Evolutionary conservation across 495 filamentous ascomycete species (phyloP).

Genomic region (Xylaria sp.): DNA sequence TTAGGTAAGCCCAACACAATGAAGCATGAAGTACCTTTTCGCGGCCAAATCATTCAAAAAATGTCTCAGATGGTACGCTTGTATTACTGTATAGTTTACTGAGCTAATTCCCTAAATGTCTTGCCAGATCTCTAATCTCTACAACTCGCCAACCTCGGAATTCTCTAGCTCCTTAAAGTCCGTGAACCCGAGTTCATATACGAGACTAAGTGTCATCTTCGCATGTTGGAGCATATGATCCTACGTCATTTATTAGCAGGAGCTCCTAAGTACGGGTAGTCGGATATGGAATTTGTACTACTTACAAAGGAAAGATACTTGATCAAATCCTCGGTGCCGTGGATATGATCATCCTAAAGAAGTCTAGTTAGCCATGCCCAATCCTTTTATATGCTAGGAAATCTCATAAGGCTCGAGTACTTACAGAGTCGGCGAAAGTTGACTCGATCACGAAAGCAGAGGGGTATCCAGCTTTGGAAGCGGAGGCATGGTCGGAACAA

Average conservation of each 20-base stretch:
- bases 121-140: slow-evolving; percentile 28
- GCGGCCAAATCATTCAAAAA: background rate
- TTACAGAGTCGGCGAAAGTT: slow-evolving; percentile 79
- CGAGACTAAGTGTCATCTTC: slow-evolving; percentile 86
- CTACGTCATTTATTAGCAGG: slow-evolving; percentile 11
- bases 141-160: slow-evolving; percentile 41
- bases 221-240: slow-evolving; percentile 99
- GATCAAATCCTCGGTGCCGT: slow-evolving; percentile 86
- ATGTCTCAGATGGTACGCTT: background rate
- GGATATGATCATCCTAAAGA: slow-evolving; percentile 92
- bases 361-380: no score
- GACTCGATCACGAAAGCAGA: slow-evolving; percentile 96
- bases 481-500: slow-evolving; percentile 96
- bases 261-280: background rate
- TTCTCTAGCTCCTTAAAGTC: slow-evolving; percentile 54
- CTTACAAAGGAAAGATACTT: slow-evolving; percentile 78
- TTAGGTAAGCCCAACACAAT: background rate
- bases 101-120: background rate
- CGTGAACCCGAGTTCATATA: slow-evolving; percentile 84
- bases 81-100: background rate
- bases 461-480: slow-evolving; percentile 93
- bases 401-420: no score
- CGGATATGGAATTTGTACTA: background rate
- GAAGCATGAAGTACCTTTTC: no score
- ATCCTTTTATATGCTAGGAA: no score